Evolutionary conservation across 2,329 filamentous ascomycete genomes (phyloP).

Genomic region (Ophiostoma sp.): DNA sequence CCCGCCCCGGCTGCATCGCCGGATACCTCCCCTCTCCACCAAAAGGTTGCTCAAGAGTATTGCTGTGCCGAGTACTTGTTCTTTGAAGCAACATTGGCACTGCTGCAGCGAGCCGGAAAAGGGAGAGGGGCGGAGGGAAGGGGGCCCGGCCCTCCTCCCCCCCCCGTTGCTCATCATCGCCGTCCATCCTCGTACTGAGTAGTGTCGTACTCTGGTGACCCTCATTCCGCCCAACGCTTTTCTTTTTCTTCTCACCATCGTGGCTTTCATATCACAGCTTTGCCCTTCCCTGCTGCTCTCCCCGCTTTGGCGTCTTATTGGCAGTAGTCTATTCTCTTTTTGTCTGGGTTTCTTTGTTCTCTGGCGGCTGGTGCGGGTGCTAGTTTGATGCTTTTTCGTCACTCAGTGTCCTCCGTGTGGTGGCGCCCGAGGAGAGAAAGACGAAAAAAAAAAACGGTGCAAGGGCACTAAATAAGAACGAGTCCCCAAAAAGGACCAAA

Average conservation of each 20-base stretch:
- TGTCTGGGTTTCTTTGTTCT: constrained; percentile 16
- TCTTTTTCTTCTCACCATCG: background rate
- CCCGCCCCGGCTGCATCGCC: background rate
- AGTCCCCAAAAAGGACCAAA: background rate
- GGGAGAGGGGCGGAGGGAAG: background rate
- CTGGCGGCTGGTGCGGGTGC: constrained; percentile 18
- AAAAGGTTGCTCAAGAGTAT: background rate
- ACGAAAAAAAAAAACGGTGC: background rate
- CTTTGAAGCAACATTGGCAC: background rate
- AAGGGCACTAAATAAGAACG: background rate
- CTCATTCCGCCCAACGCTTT: background rate
- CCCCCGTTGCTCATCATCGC: background rate
- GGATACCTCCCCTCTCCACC: background rate
- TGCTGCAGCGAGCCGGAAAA: constrained; percentile 1
- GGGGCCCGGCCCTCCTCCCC: background rate
- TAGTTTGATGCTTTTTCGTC: background rate
- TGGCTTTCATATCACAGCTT: background rate
- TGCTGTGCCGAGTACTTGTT: background rate
- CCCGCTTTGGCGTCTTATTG: constrained; percentile 13
- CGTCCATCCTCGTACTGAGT: background rate
- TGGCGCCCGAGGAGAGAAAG: constrained; percentile 7
- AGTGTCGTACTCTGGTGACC: background rate
- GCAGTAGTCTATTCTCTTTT: background rate
- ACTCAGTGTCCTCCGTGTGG: constrained; percentile 13
- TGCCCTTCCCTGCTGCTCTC: background rate